Base-by-base conservation (phyloP, 768 basidiomycete species). In the Tylopilus subfusipes region DNA sequence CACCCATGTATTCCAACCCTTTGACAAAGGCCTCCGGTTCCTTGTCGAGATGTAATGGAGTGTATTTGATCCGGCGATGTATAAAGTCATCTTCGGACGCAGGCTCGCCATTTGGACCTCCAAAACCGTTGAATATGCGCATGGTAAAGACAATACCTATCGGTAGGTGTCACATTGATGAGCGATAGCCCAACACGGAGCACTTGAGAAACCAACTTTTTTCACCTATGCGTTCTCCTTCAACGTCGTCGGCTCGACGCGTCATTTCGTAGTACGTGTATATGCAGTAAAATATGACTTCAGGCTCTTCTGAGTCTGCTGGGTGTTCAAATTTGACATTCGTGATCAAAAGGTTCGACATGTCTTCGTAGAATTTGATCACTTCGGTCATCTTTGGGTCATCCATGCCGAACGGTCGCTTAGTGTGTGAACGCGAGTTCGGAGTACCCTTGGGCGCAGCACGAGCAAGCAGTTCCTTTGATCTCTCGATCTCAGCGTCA, bases 301-400 rank as follows among this genome's bases (percentile, higher is more conserved):
- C 86, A 9, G 59, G 47, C 38, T 70, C 68, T 43, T 64, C 62
- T 12, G 59, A 64, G 53, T 49, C 50, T 34, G 57, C 24, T 36
- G 48, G 19, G 33, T 53, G 68, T 69, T 75, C 76, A 49, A 76
- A 68, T 63, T 83, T 85, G 67, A 90, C 61, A 48, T 76, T 80
- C 4, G 81, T 75, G 22, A 95, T 78, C 36, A 90, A 76, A 22
- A 95, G 72, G 61, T 93, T 90, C 1, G 90, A 92, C 58, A 92
- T 70, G 63, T 94, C 91, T 68, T 94, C 91, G 66, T 96, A 96
- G 56, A 95, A 81, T 48, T 76, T 77, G 61, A 93, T 78, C 40
- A 86, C 78, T 63, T 78, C 74, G 4, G 74, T 72, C 59, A 82
- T 78, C 65, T 84, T 84, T 6, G 82, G 81, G 57, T 86, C 83